Conservation (phyloP, 2,329 filamentous ascomycete species). For the Chalaropsis ovoidea region DNA sequence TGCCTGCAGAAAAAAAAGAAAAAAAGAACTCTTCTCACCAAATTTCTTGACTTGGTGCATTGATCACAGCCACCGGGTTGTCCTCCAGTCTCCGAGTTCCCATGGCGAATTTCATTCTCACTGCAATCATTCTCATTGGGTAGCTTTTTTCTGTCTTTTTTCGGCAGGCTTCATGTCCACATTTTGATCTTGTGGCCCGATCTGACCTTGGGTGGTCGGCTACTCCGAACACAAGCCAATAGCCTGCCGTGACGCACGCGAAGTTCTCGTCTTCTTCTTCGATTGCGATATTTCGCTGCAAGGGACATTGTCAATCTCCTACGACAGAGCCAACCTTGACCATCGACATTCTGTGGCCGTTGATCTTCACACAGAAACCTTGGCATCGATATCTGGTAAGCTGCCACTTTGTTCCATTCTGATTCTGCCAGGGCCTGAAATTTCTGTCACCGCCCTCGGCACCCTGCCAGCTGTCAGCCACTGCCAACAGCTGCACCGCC, state of each 20-base stretch:
- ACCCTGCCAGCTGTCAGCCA: neutral
- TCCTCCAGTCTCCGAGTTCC: too few species aligned
- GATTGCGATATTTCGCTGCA: neutral
- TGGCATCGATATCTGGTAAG: neutral
- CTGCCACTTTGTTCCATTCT: neutral
- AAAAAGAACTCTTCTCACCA: neutral
- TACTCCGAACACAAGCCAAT: conserved; percentile 3
- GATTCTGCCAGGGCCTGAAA: neutral
- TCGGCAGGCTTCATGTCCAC: neutral
- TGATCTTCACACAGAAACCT: too few species aligned
- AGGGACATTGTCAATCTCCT: too few species aligned
- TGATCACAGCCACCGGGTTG: too few species aligned
- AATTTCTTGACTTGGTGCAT: neutral
- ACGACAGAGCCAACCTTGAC: too few species aligned
- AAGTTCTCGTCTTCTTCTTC: neutral
- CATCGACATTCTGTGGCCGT: too few species aligned
- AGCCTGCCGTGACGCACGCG: neutral
- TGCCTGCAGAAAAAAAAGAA: neutral
- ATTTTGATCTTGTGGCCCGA: conserved; percentile 13
- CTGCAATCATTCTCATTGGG: neutral
- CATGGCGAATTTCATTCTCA: neutral
- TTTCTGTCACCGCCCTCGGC: neutral
- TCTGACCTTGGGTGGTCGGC: conserved; percentile 2
- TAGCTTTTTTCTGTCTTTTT: neutral
- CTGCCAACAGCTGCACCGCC: neutral